These are phyloP conservation scores for Marasmius sp. DNA, from an alignment of 1,284 basidiomycete species.

Conservation along the genomic window DNA sequence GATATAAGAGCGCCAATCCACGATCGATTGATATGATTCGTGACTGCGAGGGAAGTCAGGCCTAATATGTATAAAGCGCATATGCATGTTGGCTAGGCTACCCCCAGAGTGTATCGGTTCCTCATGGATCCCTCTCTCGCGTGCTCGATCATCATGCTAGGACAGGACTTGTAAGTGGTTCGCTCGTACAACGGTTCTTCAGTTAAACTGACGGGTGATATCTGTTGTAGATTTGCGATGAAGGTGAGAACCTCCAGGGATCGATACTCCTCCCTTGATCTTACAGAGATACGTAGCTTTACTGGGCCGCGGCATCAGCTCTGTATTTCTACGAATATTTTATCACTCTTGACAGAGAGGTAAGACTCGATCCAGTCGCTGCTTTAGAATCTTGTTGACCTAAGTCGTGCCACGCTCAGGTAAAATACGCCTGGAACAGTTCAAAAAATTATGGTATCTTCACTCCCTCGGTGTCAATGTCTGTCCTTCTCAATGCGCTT, in stretches of 20 bases:
- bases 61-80: too few relatives aligned
- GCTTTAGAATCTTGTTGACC: not conserved
- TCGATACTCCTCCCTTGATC: not conserved
- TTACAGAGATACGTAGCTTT: not conserved
- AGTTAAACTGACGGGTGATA: too few relatives aligned
- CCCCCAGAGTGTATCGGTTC: too few relatives aligned
- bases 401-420: not conserved
- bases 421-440: constrained; percentile 9
- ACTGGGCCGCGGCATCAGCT: constrained; percentile 12
- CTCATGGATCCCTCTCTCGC: too few relatives aligned
- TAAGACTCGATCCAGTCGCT: not conserved
- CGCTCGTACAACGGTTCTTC: too few relatives aligned
- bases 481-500: not conserved
- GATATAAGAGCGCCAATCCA: too few relatives aligned
- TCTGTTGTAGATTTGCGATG: not conserved
- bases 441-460: not conserved
- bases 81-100: too few relatives aligned
- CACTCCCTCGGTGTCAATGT: not conserved
- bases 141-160: too few relatives aligned
- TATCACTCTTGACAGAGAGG: constrained; percentile 10
- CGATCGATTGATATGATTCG: too few relatives aligned
- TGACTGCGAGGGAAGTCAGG: too few relatives aligned
- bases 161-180: too few relatives aligned
- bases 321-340: constrained; percentile 15
- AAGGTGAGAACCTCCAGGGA: not conserved